These are phyloP conservation scores for Mycena kentingensis DNA, from an alignment of 768 basidiomycete genomes.

Conservation along the genomic window DNA sequence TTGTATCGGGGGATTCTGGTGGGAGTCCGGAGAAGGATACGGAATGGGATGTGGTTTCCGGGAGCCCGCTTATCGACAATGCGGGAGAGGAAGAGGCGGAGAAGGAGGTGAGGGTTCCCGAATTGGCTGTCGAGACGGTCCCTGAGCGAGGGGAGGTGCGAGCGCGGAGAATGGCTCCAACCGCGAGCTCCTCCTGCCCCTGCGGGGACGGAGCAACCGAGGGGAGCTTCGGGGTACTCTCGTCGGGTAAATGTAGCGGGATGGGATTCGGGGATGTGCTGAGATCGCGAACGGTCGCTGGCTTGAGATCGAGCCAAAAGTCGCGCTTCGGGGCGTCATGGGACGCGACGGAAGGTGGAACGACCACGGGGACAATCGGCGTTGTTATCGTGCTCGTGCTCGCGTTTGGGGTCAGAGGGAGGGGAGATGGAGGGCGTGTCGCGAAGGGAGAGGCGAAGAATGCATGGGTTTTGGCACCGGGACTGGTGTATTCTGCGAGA, in stretches of 20 bases:
- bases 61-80: conserved; percentile 16
- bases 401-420: conserved; percentile 26
- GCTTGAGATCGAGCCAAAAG: conserved; percentile 15
- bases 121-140: conserved; percentile 21
- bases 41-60: conserved; percentile 9
- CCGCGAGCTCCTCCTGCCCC: conserved; percentile 17
- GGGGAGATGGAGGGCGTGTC: conserved; percentile 39
- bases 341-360: conserved; percentile 10
- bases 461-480: conserved; percentile 47
- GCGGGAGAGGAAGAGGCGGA: conserved; percentile 15
- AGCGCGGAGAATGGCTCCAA: conserved; percentile 23
- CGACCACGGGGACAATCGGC: conserved; percentile 25
- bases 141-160: conserved; percentile 24
- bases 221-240: conserved; percentile 23
- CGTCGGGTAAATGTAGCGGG: conserved; percentile 10
- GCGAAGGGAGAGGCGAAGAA: conserved; percentile 51
- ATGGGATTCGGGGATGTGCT: conserved; percentile 8
- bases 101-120: conserved; percentile 27
- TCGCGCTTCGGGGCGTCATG: conserved; percentile 10
- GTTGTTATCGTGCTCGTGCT: conserved; percentile 21
- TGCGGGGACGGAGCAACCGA: conserved; percentile 13
- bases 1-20: conserved; percentile 5
- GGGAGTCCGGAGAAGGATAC: conserved; percentile 20
- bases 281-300: conserved; percentile 11
- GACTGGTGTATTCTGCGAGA: conserved; percentile 15